Base-by-base conservation (phyloP, 1,139 yeast species). In the Eremothecium gossypii region DNA sequence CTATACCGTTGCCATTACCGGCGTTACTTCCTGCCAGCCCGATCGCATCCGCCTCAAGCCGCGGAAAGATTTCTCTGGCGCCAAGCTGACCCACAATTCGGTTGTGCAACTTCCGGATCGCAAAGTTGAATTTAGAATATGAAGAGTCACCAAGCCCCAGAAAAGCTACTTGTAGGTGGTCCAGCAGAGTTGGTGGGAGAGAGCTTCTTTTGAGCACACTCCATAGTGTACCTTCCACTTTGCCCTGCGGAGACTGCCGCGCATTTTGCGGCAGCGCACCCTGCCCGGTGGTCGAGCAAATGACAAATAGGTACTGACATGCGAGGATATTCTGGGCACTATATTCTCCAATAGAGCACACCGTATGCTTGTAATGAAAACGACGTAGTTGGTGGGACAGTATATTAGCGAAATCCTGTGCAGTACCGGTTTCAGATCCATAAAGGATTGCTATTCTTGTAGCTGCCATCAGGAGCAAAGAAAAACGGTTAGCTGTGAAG, bases 141-240 rank as follows among this genome's bases (percentile, higher is more conserved):
- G 95, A 82, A 0, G 96, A 81, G 59, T 91, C 97, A n/a, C 99
- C 99, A 2, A 93, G 66, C 0, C 98, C 99, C 58, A 91, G 80
- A 2, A 87, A 73, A 3, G 91, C 76, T 49, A 87, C 70, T 27
- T 68, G 60, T 10, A 85, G 55, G 55, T 81, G 85, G 45, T 72
- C 71, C 34, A 89, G 66, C 36, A 86, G 65, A 54, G 77, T 77
- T 2, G 50, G 42, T 0, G 95, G 91, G 7, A 91, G 71, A 50
- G 77, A 79, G 57, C 72, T 76, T 55, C 76, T 75, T 46, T 86
- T 72, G 49, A 91, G 61, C 46, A 82, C 77, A 50, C 73, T 71
- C 94, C 95, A 83, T 49, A 89, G 76, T 2, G 58, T 53, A 12
- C 48, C 45, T 48, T 71, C 68, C 3, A 42, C 33, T 26, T 36